These are phyloP conservation scores for Erodium maritimum DNA, from an alignment of 345 rosid genomes.

Conservation along the genomic window DNA sequence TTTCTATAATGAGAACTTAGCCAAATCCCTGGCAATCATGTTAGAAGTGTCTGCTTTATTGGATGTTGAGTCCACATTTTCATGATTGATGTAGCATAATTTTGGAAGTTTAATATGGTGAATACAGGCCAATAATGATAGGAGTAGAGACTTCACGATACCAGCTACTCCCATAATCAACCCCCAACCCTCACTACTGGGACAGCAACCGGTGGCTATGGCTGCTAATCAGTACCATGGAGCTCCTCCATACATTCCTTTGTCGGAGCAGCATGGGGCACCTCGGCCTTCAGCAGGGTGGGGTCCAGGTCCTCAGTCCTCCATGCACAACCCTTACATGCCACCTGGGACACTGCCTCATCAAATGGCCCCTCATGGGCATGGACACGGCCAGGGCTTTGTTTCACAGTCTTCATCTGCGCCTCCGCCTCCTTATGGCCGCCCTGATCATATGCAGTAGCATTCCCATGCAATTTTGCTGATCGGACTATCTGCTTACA, in stretches of 20 bases:
- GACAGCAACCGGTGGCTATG: conserved; percentile 55
- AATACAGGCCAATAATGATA: conserved; percentile 69
- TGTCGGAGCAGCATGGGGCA: conserved; percentile 26
- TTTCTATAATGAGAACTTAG: no score
- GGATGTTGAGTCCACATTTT: no score
- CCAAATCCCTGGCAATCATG: no score
- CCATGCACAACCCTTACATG: conserved; percentile 47
- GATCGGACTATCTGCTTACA: no score
- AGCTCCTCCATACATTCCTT: conserved; percentile 24
- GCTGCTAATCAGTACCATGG: conserved; percentile 38
- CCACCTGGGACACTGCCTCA: conserved; percentile 40
- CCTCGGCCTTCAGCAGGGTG: conserved; percentile 58
- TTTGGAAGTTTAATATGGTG: no score
- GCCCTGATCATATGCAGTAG: neutral
- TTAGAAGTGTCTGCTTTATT: no score
- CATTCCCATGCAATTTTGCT: no score
- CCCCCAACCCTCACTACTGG: conserved; percentile 46
- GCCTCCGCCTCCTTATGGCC: conserved; percentile 31
- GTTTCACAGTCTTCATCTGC: no score
- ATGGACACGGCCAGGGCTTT: conserved; percentile 25
- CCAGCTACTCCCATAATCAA: conserved; percentile 39
- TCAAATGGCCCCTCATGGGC: conserved; percentile 44
- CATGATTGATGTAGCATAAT: no score
- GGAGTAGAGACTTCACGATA: conserved; percentile 84
- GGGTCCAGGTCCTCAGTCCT: conserved; percentile 51